These are phyloP conservation scores for Protomyces pachydermus DNA, from an alignment of 1,139 yeast species.

Conservation along the genomic window DNA sequence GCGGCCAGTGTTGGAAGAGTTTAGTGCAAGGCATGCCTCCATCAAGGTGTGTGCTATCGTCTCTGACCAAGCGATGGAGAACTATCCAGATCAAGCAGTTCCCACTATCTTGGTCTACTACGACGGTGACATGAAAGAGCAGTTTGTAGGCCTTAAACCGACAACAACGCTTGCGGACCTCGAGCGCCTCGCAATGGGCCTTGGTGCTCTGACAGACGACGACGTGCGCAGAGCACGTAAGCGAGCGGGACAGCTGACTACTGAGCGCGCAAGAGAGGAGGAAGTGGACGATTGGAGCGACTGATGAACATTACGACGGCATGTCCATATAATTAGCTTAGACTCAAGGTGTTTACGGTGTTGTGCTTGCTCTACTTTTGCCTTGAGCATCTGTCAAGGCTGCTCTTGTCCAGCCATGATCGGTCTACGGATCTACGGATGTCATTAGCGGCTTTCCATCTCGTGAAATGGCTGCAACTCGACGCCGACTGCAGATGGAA, in stretches of 20 bases:
- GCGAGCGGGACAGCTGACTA: slow-evolving; percentile 4
- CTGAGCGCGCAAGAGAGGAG: slow-evolving; percentile 15
- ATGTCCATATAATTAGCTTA: neutral
- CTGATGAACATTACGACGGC: neutral
- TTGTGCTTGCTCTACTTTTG: no score
- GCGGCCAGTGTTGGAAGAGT: slow-evolving; percentile 34
- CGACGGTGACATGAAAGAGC: slow-evolving; percentile 39
- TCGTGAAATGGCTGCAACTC: neutral
- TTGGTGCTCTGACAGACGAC: slow-evolving; percentile 21
- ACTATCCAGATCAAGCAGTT: slow-evolving; percentile 81
- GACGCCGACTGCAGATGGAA: no score
- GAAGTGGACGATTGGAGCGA: slow-evolving; percentile 25
- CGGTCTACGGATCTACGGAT: neutral
- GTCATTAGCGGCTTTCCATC: neutral
- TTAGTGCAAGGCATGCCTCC: slow-evolving; percentile 65
- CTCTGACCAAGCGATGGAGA: slow-evolving; percentile 82
- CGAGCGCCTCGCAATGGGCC: slow-evolving; percentile 14
- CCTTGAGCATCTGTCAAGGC: neutral
- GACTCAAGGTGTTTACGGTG: no score
- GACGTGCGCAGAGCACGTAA: slow-evolving; percentile 19
- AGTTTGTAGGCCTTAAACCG: slow-evolving; percentile 21
- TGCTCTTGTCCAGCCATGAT: neutral
- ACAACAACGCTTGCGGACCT: slow-evolving; percentile 11
- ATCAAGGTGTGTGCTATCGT: slow-evolving; percentile 87
- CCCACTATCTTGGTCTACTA: slow-evolving; percentile 84